These are phyloP conservation scores for Penicillium mononematosum DNA, from an alignment of 495 filamentous ascomycete genomes.

Conservation along the genomic window DNA sequence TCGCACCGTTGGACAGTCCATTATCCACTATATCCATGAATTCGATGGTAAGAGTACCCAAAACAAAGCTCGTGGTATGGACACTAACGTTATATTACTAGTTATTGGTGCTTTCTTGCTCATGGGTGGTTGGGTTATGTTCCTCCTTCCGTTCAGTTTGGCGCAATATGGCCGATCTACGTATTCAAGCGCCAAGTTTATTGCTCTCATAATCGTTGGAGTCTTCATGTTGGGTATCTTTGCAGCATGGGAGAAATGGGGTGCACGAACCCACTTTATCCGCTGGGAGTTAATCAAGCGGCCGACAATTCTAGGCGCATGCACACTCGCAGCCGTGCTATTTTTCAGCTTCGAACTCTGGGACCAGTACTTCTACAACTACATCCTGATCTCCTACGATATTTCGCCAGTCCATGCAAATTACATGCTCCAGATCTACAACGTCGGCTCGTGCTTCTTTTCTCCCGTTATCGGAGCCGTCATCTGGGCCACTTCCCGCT, in stretches of 20 bases:
- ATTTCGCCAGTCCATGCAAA: slow-evolving; percentile 56
- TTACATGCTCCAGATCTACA: slow-evolving; percentile 70
- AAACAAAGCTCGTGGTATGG: neutral
- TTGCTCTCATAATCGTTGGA: slow-evolving; percentile 57
- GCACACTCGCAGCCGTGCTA: slow-evolving; percentile 50
- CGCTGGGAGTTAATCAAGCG: slow-evolving; percentile 58
- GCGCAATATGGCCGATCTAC: slow-evolving; percentile 44
- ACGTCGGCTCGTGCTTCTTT: slow-evolving; percentile 64
- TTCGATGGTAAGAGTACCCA: slow-evolving; percentile 51
- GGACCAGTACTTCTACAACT: slow-evolving; percentile 68
- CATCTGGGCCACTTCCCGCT: slow-evolving; percentile 56
- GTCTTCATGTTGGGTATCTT: slow-evolving; percentile 55
- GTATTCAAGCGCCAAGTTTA: slow-evolving; percentile 54
- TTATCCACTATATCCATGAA: slow-evolving; percentile 57
- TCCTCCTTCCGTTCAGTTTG: slow-evolving; percentile 64
- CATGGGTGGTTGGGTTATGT: slow-evolving; percentile 56
- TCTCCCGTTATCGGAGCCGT: slow-evolving; percentile 57
- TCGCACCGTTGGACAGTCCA: slow-evolving; percentile 45
- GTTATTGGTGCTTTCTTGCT: slow-evolving; percentile 59
- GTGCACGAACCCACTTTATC: slow-evolving; percentile 61
- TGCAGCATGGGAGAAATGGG: slow-evolving; percentile 55
- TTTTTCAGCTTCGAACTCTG: slow-evolving; percentile 67
- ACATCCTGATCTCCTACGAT: slow-evolving; percentile 67
- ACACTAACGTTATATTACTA: slow-evolving; percentile 16
- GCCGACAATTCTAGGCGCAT: slow-evolving; percentile 65